Conservation (phyloP, 129 eudicot species). For the Kitagawia praeruptora region DNA sequence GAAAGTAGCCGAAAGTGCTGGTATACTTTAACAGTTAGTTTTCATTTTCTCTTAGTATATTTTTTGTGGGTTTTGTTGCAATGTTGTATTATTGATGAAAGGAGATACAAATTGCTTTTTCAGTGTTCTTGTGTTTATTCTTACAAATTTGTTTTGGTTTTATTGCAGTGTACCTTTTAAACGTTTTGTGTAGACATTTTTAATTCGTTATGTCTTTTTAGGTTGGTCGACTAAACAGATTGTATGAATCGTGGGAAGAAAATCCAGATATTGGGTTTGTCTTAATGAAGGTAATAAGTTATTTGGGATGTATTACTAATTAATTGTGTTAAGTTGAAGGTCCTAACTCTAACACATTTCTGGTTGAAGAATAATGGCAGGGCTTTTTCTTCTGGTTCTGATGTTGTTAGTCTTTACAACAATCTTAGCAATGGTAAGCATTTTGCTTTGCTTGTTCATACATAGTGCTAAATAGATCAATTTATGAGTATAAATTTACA, state of each 20-base stretch:
- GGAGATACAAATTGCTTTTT: background rate
- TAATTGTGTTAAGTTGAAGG: background rate
- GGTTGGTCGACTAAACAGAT: conserved; percentile 60
- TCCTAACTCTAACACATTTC: conserved; percentile 11
- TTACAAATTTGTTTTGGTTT: background rate
- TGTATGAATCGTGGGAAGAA: conserved; percentile 95
- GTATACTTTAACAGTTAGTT: too few species aligned
- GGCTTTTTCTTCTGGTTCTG: conserved; percentile 90
- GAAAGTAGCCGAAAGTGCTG: too few species aligned
- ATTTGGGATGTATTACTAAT: background rate
- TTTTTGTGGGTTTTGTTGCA: background rate
- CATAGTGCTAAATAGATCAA: background rate
- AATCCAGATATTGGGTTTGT: conserved; percentile 83
- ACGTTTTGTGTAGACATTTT: background rate
- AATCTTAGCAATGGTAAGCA: conserved; percentile 65
- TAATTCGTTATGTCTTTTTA: conserved; percentile 14
- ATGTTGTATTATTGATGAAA: background rate
- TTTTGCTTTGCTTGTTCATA: background rate
- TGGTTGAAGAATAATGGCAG: conserved; percentile 65
- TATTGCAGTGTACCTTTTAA: background rate
- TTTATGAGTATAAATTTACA: background rate
- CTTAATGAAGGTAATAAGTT: conserved; percentile 63
- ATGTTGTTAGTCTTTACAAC: too few species aligned
- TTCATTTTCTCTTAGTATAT: background rate
- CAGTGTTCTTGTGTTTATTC: background rate